These are phyloP conservation scores for Colletotrichum navitas DNA, from an alignment of 2,329 filamentous ascomycete genomes.

Conservation along the genomic window DNA sequence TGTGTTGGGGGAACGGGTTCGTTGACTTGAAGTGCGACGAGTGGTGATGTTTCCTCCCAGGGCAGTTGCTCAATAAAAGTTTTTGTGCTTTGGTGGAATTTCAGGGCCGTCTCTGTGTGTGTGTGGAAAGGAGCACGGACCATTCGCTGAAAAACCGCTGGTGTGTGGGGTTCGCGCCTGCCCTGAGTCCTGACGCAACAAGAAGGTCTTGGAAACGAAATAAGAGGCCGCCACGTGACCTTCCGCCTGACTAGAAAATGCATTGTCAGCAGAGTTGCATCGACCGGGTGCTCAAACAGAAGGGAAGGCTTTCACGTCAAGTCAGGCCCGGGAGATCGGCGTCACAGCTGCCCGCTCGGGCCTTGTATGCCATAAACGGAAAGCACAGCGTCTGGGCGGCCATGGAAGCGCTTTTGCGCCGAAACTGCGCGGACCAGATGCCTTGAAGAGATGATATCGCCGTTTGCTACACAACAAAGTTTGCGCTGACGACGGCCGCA, in stretches of 20 bases:
- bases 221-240: neutral
- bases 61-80: constrained; percentile 47
- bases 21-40: constrained; percentile 43
- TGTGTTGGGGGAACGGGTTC: constrained; percentile 47
- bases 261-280: constrained; percentile 16
- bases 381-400: constrained; percentile 32
- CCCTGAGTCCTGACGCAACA: constrained; percentile 26
- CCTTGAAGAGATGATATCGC: constrained; percentile 34
- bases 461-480: constrained; percentile 35
- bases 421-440: constrained; percentile 37
- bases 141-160: constrained; percentile 44
- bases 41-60: constrained; percentile 47
- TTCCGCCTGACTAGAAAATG: neutral
- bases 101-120: constrained; percentile 46
- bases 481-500: constrained; percentile 28
- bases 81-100: constrained; percentile 53
- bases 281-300: constrained; percentile 25
- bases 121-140: constrained; percentile 26
- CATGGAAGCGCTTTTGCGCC: constrained; percentile 28
- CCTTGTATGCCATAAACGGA: constrained; percentile 31
- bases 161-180: constrained; percentile 13
- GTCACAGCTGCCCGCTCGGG: constrained; percentile 37
- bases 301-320: constrained; percentile 18
- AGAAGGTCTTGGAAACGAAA: neutral
- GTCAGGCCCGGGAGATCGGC: constrained; percentile 37